Evolutionary conservation across 75 land plant genomes (phyloP), one percentile per base, ranked within the genome.

Genomic region (Picea glauca): DNA sequence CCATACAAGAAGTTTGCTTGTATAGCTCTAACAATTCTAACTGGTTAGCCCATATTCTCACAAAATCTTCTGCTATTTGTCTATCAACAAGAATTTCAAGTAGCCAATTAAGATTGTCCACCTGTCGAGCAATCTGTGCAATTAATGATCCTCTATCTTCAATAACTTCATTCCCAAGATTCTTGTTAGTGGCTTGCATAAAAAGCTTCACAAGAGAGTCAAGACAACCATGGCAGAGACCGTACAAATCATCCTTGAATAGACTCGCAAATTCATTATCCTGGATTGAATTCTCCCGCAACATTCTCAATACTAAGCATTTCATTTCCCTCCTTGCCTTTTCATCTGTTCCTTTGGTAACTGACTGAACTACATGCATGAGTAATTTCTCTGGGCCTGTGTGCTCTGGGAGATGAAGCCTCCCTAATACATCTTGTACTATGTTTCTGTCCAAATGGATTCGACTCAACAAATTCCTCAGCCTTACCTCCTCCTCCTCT

Each of bases 61-160:
- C 93, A 72, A 93, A 91, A 26, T 87, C 93, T 46, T 93, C 95
- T 0, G 88, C 93, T 81, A 93, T 87, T 9, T 89, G 87, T 66
- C 85, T 79, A 31, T 93, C 95, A 7, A 93, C 84, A 26, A 93
- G 77, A 77, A 93, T 87, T 26, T 93, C 95, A 21, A 91, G 81
- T 58, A 93, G 62, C 95, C 95, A 93, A 61, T 85, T 91, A 40
- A 93, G 84, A 78, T 89, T 93, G 60, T 91, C 95, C 12, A 90
- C 93, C 58, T 91, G 91, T 35, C 78, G 77, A 7, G 91, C 82
- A 2, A 93, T 83, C 6, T 86, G 81, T 38, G 83, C 93, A 62
- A 91, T 81, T 72, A 87, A 64, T n/a, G 62, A 60, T 77, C 65
- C 35, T 13, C 58, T 58, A 23, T 74, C 56, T 56, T 57, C 30